Base-by-base conservation (phyloP, 2,329 filamentous ascomycete genomes). In the Penicillium hordei region DNA sequence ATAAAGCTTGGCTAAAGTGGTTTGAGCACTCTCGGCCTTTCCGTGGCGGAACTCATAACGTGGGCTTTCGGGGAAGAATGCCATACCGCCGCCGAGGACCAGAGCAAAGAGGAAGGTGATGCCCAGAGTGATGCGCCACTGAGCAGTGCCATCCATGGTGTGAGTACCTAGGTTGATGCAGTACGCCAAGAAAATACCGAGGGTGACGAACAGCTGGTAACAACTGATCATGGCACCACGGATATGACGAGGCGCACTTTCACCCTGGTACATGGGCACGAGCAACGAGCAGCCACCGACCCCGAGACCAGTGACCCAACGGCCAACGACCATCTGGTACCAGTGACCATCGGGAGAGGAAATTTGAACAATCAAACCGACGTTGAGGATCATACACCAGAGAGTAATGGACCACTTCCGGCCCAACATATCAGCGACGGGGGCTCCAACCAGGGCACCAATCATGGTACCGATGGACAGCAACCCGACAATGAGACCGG, bases 1-100 rank as follows among this genome's bases (percentile, higher is more conserved):
- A 52, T 86, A 85, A 6, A 82, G 79, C 50, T 79, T 78, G 1
- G 82, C 75, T 60, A 86, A 78, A 17, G 82, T 84, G 17, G 66
- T 68, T 36, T 79, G 78, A 12, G 83, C 83, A 44, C 72, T 73
- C 21, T 85, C 82, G 38, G 78, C 74, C 23, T 79, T 78, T 49
- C 82, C 83, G 49, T 80, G 71, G 31, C 84, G 81, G 71, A 82
- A 86, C 46, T 83, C 82, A 72, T 79, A 86, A 12, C 84, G 81
- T 8, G 84, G 84, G 7, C 78, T 81, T 61, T 86, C 84, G 1
- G 80, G 80, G 61, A 86, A 79, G 67, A 83, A 79, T 21, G 78
- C 64, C 64, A 86, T 85, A n/a, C 83, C 83, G 36, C 75, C 67
- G 19, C 79, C 79, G 65, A 86, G 82, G 44, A 84, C 74, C 9